Evolutionary conservation across 1,284 basidiomycete genomes (phyloP), one percentile per base, ranked within the genome.

Genomic region (Malassezia pachydermatis): DNA sequence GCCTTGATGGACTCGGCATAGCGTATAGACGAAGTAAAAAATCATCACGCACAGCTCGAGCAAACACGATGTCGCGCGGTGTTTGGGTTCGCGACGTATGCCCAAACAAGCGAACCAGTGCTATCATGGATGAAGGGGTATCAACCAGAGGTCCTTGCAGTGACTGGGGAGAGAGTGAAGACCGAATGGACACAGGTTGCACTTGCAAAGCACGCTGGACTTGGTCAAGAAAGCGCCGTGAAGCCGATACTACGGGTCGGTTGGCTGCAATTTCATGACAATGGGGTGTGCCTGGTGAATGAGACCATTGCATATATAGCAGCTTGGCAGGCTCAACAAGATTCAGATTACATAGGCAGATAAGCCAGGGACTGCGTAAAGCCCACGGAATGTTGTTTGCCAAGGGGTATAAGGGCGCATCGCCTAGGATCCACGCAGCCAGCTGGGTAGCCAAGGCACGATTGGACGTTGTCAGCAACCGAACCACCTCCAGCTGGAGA

Each of bases 1-100:
- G 50, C 11, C 19, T 20, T 36, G 34, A 19, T 20, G 19, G 34
- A 10, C 10, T 36, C 10, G 10, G 14, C 3, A 13, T 2, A 16
- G n/a, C 34, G 16, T 36, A 36, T 3, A 36, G n/a, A 3, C 14
- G 25, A 28, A 33, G 22, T 5, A 52, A 24, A 28, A 23, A 46
- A 24, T 46, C 32, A 22, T 52, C 50, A 16, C 50, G 50, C 16
- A 52, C 45, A 4, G 24, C 13, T 16, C 28, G 27, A 16, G 43
- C 43, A 19, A 51, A 33, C 9, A 20, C 5, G 14, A 8, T 13
- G 24, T 50, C 38, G 19, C 17, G 35, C 8, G 30, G 23, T 6
- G 16, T 19, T 8, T 22, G 16, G 22, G 17, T 19, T 7, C 41
- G 41, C 11, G 43, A 32, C n/a, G 22, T 13, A 11, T 36, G 23